Conservation (phyloP, 768 basidiomycete genomes). For the Asterophora parasitica region DNA sequence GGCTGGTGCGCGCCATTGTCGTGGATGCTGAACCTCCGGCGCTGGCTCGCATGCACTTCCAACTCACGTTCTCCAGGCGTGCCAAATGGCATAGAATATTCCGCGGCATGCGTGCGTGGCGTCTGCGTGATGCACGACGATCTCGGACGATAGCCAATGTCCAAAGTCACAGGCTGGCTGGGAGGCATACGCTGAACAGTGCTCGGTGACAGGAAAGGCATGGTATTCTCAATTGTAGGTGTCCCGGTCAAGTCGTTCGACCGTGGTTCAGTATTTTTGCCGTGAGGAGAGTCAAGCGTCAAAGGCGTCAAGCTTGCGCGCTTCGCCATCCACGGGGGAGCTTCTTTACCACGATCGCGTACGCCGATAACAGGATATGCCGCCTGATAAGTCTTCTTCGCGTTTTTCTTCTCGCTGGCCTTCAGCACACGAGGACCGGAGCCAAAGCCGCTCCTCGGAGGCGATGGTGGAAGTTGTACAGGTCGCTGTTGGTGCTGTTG, state of each 20-base stretch:
- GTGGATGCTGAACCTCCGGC: constrained; percentile 18
- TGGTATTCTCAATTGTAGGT: background rate
- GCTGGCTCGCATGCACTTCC: constrained; percentile 9
- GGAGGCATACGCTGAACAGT: constrained; percentile 1
- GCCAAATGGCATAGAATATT: constrained; percentile 16
- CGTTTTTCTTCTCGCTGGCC: constrained; percentile 34
- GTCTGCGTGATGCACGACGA: constrained; percentile 22
- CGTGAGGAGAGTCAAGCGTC: background rate
- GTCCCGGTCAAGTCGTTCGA: background rate
- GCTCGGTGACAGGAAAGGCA: background rate
- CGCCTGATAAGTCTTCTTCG: constrained; percentile 30
- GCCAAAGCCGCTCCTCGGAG: background rate
- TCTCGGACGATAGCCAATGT: constrained; percentile 20
- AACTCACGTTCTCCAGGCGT: constrained; percentile 3
- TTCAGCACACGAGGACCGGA: constrained; percentile 10
- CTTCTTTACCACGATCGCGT: constrained; percentile 38
- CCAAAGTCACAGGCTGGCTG: background rate
- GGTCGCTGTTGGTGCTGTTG: constrained; percentile 4
- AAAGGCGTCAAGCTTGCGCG: background rate
- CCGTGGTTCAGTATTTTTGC: background rate
- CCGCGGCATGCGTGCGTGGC: constrained; percentile 15
- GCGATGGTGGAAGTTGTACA: background rate
- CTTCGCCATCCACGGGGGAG: constrained; percentile 14
- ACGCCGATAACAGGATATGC: constrained; percentile 41
- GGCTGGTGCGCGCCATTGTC: constrained; percentile 17